Conservation (phyloP, 2,329 filamentous ascomycete genomes). For the Trichoderma sp. region DNA sequence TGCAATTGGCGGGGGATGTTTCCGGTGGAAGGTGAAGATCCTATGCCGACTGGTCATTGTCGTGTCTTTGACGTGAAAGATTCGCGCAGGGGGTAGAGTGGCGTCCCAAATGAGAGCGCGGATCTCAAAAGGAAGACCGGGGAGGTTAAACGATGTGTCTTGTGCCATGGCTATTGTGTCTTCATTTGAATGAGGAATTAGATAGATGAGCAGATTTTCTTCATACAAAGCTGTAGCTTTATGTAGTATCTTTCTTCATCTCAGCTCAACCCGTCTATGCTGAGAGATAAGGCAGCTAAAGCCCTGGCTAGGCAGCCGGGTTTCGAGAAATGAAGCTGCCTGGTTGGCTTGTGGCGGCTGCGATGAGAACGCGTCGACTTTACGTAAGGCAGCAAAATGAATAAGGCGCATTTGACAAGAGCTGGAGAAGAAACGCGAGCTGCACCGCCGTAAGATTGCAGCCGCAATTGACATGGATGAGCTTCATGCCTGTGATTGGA, state of each 20-base stretch:
- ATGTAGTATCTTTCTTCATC: neutral
- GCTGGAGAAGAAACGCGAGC: neutral
- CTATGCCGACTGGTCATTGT: neutral
- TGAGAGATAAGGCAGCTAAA: neutral
- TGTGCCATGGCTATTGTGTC: neutral
- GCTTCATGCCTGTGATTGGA: neutral
- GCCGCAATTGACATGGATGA: neutral
- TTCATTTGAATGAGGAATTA: neutral
- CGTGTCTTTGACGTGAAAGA: constrained; percentile 31
- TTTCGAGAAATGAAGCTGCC: neutral
- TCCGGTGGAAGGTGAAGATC: constrained; percentile 26
- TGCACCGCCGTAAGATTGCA: neutral
- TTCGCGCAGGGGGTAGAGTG: constrained; percentile 27
- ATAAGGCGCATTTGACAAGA: neutral
- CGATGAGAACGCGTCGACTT: neutral
- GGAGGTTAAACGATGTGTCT: constrained; percentile 20
- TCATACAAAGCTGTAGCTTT: neutral
- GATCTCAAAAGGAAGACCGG: constrained; percentile 28
- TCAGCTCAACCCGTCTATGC: neutral
- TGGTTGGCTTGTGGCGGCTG: constrained; percentile 13
- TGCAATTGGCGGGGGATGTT: constrained; percentile 23
- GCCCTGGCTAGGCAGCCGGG: neutral
- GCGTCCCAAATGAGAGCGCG: constrained; percentile 31
- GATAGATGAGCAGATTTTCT: neutral
- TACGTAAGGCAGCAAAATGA: constrained; percentile 8